Conservation (phyloP, 495 filamentous ascomycete species). For the Penicillium coprophilum region DNA sequence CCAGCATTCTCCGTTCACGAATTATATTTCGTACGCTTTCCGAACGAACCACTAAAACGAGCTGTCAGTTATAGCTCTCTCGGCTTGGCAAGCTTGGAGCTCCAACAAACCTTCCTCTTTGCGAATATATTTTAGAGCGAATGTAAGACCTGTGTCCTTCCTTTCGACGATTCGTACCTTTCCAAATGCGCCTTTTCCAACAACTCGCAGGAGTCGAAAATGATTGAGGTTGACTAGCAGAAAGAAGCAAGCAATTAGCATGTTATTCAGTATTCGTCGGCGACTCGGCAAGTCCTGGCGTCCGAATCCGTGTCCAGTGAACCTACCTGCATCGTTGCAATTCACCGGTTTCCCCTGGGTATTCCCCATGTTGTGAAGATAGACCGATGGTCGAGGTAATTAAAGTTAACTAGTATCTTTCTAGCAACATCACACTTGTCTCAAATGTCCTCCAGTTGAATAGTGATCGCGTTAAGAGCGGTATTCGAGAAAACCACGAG, state of each 20-base stretch:
- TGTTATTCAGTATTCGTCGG: background rate
- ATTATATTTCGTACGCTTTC: conserved; percentile 99
- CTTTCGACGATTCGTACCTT: conserved; percentile 98
- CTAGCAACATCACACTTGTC: conserved; percentile 39
- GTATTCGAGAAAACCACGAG: background rate
- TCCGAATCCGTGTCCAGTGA: background rate
- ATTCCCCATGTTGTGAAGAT: conserved; percentile 73
- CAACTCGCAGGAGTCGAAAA: conserved; percentile 90
- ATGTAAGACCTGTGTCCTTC: conserved; percentile 90
- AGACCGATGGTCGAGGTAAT: conserved; percentile 22
- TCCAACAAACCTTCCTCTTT: conserved; percentile 87
- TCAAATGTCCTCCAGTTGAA: background rate
- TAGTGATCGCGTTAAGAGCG: conserved; percentile 1
- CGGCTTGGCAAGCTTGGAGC: conserved; percentile 11
- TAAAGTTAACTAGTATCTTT: conserved; percentile 23
- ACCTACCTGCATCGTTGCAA: conserved; percentile 89
- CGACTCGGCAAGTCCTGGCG: background rate
- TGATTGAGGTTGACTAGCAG: conserved; percentile 89
- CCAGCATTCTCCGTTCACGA: conserved; percentile 93
- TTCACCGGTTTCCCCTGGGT: conserved; percentile 89
- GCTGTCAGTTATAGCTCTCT: conserved; percentile 1
- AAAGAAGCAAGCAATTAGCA: conserved; percentile 12
- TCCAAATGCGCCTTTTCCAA: conserved; percentile 96
- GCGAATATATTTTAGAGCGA: conserved; percentile 96
- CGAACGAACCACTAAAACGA: conserved; percentile 79